Base-by-base conservation (phyloP, 805 yeast species). In the Saturnispora sekii region DNA sequence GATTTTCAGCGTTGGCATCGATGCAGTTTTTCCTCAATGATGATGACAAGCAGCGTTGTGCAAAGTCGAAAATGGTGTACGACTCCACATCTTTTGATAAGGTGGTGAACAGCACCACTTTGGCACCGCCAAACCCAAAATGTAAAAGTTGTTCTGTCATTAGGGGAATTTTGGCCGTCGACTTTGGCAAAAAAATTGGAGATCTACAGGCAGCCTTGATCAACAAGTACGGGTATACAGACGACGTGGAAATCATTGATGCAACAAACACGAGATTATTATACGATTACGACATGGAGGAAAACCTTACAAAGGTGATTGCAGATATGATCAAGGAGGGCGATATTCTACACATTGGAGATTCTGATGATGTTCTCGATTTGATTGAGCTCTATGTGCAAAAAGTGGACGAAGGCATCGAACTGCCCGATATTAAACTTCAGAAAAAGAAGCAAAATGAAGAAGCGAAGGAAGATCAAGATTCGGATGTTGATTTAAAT, bases 281-380 rank as follows among this genome's bases (percentile, higher is more conserved):
- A 8, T 86, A 85, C 53, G 98, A 93, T 63, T 71, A 71, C 46
- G 98, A 90, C 56, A 88, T 85, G 60, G 95, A 86, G 41, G 97
- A 89, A 56, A 81, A 90, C 55, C 54, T 69, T 10, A 66, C 64
- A 0, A 68, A 65, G 31, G 59, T 69, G 0, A 63, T 93, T 14
- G 46, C 50, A 1, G 75, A 73, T 1, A 60, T 81, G 9, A 65
- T 88, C 28, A 53, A 51, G 5, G 63, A 67, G 41, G 93, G 90
- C n/a, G 72, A 78, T 16, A 68, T 81, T 16, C 34, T 93, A 12
- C 72, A 81, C 1, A 70, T 93, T 14, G 77, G 81, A 39, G 98
- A 93, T 62, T 96, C 90, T 44, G 81, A 78, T 35, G 96, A 84
- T 50, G 64, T 61, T 31, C 62, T 73, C 37, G 81, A 77, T 51